These are phyloP conservation scores for Juglanconis juglandina DNA, from an alignment of 2,329 filamentous ascomycete species.

Conservation along the genomic window DNA sequence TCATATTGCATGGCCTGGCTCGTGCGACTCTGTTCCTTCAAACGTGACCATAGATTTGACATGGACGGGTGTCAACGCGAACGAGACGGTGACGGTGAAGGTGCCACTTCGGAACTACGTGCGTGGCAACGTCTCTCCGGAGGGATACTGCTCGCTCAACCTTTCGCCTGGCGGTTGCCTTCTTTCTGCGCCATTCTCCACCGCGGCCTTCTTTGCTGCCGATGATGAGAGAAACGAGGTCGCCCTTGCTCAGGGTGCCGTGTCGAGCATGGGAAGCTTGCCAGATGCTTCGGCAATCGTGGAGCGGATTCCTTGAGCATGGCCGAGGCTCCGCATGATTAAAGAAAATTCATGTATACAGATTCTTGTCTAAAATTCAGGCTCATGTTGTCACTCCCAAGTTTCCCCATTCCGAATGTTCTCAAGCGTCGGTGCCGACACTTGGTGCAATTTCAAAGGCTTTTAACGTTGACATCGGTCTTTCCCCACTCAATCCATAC, in stretches of 20 bases:
- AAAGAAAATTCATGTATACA: too few species aligned
- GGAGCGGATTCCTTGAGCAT: conserved; percentile 4
- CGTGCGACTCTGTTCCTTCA: conserved; percentile 27
- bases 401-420: too few species aligned
- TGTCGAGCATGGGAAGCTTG: conserved; percentile 23
- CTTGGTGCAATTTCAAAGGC: too few species aligned
- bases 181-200: conserved; percentile 30
- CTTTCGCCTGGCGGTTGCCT: conserved; percentile 26
- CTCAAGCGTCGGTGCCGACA: too few species aligned
- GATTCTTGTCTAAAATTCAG: too few species aligned
- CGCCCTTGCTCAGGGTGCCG: conserved; percentile 31
- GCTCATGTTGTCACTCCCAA: too few species aligned
- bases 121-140: conserved; percentile 18
- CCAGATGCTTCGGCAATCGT: conserved; percentile 4
- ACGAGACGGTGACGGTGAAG: conserved; percentile 24
- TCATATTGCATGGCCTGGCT: conserved; percentile 25
- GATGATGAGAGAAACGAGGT: conserved; percentile 29
- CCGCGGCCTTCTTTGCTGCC: conserved; percentile 29
- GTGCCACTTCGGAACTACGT: conserved; percentile 32
- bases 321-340: background rate
- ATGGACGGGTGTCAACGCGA: conserved; percentile 23
- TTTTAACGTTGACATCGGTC: too few species aligned
- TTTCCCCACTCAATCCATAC: too few species aligned
- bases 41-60: conserved; percentile 25
- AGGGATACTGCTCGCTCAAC: conserved; percentile 26